Evolutionary conservation across 164 flowering plant species (phyloP).

Genomic region (Tetrastigma voinierianum): DNA sequence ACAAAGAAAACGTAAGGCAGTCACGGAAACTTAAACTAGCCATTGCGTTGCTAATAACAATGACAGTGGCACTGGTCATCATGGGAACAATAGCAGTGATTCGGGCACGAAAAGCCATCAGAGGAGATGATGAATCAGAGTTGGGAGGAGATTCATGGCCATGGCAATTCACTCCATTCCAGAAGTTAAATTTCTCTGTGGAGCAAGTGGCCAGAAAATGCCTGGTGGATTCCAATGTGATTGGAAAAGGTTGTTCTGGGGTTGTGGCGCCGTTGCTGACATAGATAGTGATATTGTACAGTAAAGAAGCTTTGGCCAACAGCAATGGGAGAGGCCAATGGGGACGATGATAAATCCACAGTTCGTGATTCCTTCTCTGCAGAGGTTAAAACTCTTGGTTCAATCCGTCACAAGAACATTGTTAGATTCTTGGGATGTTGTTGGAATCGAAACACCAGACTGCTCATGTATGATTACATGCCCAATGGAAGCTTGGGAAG

Average conservation of each 20-base stretch:
- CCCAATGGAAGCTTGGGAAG: constrained; percentile 85
- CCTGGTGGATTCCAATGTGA: constrained; percentile 64
- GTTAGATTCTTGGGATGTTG: constrained; percentile 80
- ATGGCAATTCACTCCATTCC: constrained; percentile 87
- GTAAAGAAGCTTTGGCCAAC: constrained; percentile 87
- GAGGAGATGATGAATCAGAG: constrained; percentile 61
- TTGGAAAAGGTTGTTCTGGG: constrained; percentile 85
- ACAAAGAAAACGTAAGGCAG: constrained; percentile 8
- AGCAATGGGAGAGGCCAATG: constrained; percentile 22
- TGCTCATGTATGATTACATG: constrained; percentile 86
- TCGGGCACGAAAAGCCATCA: constrained; percentile 37
- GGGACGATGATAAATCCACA: constrained; percentile 21
- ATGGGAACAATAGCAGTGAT: constrained; percentile 56
- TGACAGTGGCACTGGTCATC: constrained; percentile 50
- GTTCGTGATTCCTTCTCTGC: constrained; percentile 78
- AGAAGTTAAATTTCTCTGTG: constrained; percentile 65
- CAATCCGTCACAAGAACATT: constrained; percentile 83
- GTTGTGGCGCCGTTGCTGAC: constrained; percentile 68
- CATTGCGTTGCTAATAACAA: constrained; percentile 48
- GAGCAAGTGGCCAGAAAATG: constrained; percentile 56
- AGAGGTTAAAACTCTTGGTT: constrained; percentile 71
- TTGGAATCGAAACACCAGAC: constrained; percentile 58
- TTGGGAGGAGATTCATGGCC: constrained; percentile 54
- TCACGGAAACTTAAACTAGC: constrained; percentile 50
- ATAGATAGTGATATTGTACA: constrained; percentile 70